Conservation (phyloP, 331 rosid species). For the Spiraea crenata region DNA sequence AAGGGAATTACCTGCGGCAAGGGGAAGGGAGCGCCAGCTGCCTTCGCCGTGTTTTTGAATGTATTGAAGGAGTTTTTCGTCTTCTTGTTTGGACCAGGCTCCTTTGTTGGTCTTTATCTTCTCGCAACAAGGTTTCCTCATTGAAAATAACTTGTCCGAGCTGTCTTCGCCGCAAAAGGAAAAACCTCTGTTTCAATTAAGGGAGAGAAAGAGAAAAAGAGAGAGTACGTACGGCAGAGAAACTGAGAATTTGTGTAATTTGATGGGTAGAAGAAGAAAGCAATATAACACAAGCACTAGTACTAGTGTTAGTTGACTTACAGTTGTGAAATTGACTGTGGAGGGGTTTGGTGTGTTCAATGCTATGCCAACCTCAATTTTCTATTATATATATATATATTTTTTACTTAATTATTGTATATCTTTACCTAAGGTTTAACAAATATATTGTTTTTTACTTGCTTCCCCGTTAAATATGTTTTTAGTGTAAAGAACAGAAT, state of each 20-base stretch:
- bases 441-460: too few species aligned
- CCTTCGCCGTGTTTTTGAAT: conserved; percentile 57
- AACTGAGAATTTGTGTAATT: background rate
- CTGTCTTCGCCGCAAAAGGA: too few species aligned
- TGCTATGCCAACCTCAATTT: background rate
- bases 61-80: conserved; percentile 55
- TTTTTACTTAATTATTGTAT: background rate
- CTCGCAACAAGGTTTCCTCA: conserved; percentile 73
- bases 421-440: background rate
- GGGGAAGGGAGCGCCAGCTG: conserved; percentile 60
- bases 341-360: conserved; percentile 3
- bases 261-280: background rate
- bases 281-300: background rate
- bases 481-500: too few species aligned
- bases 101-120: conserved; percentile 58
- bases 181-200: background rate
- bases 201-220: background rate
- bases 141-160: background rate
- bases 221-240: background rate
- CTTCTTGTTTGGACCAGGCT: conserved; percentile 79
- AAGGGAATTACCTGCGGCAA: conserved; percentile 52
- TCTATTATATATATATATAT: background rate
- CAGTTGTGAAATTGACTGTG: background rate
- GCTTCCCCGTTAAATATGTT: too few species aligned
- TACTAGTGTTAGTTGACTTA: conserved; percentile 6